Base-by-base conservation (phyloP, 2,329 filamentous ascomycete genomes). In the Aspergillus sojae region DNA sequence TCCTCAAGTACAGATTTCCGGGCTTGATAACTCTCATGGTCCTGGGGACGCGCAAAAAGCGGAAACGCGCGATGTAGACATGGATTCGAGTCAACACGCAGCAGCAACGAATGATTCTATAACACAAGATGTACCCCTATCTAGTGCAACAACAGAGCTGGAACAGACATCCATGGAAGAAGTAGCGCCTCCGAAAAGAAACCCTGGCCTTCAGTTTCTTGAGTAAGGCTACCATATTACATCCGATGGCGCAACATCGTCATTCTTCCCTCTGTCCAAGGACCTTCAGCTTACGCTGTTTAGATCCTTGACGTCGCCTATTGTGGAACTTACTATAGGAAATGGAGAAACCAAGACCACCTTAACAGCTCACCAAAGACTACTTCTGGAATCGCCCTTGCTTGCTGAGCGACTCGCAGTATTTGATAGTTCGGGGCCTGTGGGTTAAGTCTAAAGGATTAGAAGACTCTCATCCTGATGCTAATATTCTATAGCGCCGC, bases 331-430 rank as follows among this genome's bases (percentile, higher is more conserved):
- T 32, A 73, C 88, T n/a, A 83, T 93, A 23, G 90, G 90, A 14
- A 78, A 79, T 55, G 88, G 84, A 61, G 86, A 88, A 5, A 76
- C 80, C 1, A 83, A 86, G 70, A 88, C 87, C 11, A 82, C 88
- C 36, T 84, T 97, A 63, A 89, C 88, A 28, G 92, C 92, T 7
- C 94, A 97, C 77, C 90, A 96, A 79, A 89, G 83, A 3, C 84
- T 97, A 30, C 83, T 98, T 41, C 74, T 81, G 12, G 85, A 89
- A 75, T 94, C 92, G 50, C 91, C 93, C 0, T 93, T 85, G 77
- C 92, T 97, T 74, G 82, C 83, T 12, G 85, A 88, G 26, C 82
- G 85, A 7, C 88, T 89, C 73, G 82, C 84, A 12, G 78, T 84
- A 57, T 91, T 93, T 72, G 81, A 82, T 54, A 83, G 87, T 36